A percentile compares a stretch with the other conserved stretches of the same genome.
These are phyloP conservation scores for Rhizomucor miehei DNA, from an alignment of 371 early-diverging fungal species.

Conservation along the genomic window DNA sequence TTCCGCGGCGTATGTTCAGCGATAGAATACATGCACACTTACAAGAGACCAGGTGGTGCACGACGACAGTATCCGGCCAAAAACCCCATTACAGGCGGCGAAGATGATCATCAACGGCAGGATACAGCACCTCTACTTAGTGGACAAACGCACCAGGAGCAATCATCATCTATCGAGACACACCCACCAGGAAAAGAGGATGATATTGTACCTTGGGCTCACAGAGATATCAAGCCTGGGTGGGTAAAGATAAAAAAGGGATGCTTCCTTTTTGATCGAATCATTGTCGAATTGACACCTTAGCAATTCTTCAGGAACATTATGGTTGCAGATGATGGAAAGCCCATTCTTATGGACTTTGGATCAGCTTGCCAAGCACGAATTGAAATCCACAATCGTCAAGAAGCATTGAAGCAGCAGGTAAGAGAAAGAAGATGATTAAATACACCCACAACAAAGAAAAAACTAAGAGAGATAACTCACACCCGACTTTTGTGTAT, in stretches of 20 bases:
- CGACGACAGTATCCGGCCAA: constrained; percentile 11
- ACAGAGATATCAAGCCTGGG: constrained; percentile 83
- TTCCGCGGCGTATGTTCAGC: constrained; percentile 17
- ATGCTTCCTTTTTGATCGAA: not conserved
- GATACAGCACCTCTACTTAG: constrained; percentile 44
- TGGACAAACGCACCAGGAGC: constrained; percentile 49
- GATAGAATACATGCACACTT: constrained; percentile 17
- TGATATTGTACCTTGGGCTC: constrained; percentile 60
- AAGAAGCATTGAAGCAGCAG: constrained; percentile 66
- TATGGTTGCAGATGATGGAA: constrained; percentile 61
- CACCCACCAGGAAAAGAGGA: constrained; percentile 23
- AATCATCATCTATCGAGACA: constrained; percentile 26
- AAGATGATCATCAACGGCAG: constrained; percentile 15
- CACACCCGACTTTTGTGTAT: not conserved
- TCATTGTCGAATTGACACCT: not conserved
- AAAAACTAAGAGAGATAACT: too few species aligned
- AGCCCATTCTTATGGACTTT: constrained; percentile 77
- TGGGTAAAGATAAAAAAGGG: constrained; percentile 25
- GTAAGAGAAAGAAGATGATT: constrained; percentile 10
- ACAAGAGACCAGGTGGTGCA: constrained; percentile 9
- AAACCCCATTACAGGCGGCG: constrained; percentile 10
- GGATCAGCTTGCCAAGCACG: constrained; percentile 67
- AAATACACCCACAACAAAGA: not conserved
- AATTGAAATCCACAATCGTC: constrained; percentile 54
- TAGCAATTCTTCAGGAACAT: too few species aligned